These are phyloP conservation scores for Penicillium roqueforti DNA, from an alignment of 495 filamentous ascomycete species.

Conservation along the genomic window DNA sequence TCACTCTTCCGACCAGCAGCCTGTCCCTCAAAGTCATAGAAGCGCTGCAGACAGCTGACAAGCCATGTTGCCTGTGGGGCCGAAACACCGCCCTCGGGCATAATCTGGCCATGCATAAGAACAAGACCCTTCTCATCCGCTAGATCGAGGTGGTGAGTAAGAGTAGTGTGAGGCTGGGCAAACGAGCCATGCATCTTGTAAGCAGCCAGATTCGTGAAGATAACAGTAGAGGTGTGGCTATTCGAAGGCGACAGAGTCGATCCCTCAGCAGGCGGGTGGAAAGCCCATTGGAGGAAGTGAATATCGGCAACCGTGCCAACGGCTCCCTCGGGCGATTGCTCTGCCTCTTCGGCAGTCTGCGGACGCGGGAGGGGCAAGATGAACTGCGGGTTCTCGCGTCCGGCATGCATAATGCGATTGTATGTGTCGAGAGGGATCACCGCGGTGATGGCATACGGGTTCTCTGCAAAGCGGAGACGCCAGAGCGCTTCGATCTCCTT, in stretches of 20 bases:
- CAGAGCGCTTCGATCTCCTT: slow-evolving; percentile 84
- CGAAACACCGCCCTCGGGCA: slow-evolving; percentile 70
- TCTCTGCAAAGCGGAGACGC: slow-evolving; percentile 78
- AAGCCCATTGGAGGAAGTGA: slow-evolving; percentile 56
- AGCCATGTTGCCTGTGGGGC: slow-evolving; percentile 81
- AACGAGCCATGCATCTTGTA: slow-evolving; percentile 89
- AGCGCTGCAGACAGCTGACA: slow-evolving; percentile 91
- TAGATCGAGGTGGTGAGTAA: slow-evolving; percentile 85
- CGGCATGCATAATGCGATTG: slow-evolving; percentile 59
- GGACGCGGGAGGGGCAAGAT: slow-evolving; percentile 79
- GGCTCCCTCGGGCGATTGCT: slow-evolving; percentile 31
- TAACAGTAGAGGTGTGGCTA: slow-evolving; percentile 66
- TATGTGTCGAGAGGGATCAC: slow-evolving; percentile 71
- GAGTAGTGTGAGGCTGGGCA: slow-evolving; percentile 83
- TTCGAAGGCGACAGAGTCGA: slow-evolving; percentile 46
- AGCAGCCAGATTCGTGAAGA: slow-evolving; percentile 89
- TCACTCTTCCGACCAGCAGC: slow-evolving; percentile 50
- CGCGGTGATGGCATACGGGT: slow-evolving; percentile 71
- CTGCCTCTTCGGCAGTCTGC: slow-evolving; percentile 20
- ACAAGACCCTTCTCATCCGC: slow-evolving; percentile 68
- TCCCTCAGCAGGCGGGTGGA: slow-evolving; percentile 84
- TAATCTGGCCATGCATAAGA: slow-evolving; percentile 75
- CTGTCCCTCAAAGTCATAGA: slow-evolving; percentile 67
- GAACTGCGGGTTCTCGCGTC: slow-evolving; percentile 76
- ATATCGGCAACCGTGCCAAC: slow-evolving; percentile 39